A percentile compares a stretch with the other conserved stretches of the same genome.
These are phyloP conservation scores for Chrysopogon serrulatus DNA, from an alignment of 176 grass and related monocot species.

Conservation along the genomic window DNA sequence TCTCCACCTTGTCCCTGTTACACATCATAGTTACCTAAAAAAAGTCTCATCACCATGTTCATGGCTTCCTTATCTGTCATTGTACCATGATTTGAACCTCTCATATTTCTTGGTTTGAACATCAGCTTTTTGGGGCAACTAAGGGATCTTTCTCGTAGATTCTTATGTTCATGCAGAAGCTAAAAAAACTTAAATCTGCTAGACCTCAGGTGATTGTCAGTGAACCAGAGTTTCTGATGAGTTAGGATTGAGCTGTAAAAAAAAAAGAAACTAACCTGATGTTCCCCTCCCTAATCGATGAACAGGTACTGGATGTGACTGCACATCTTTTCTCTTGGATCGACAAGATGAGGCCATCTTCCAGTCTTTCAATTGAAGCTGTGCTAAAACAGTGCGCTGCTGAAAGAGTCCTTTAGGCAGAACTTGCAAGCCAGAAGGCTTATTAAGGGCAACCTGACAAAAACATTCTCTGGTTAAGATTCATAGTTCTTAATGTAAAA, in stretches of 20 bases:
- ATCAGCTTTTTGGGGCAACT: neutral
- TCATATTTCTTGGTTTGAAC: neutral
- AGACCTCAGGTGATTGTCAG: conserved; percentile 5
- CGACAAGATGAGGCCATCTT: conserved; percentile 27
- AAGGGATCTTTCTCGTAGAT: neutral
- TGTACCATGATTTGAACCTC: neutral
- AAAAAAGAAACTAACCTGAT: conserved; percentile 62
- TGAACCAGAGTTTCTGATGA: neutral
- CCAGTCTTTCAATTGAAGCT: conserved; percentile 82
- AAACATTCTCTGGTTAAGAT: neutral
- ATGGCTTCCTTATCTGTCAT: neutral
- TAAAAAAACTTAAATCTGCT: neutral
- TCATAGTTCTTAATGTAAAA: neutral
- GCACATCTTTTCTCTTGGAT: conserved; percentile 26
- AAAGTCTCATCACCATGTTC: neutral
- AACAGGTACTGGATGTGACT: conserved; percentile 78
- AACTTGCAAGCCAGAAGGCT: conserved; percentile 98
- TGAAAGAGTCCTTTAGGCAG: conserved; percentile 92
- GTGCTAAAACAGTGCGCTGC: conserved; percentile 78
- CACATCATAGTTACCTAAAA: neutral
- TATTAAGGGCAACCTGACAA: conserved; percentile 73
- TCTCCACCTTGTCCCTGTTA: neutral
- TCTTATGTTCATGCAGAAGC: neutral
- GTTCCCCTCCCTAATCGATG: conserved; percentile 92
- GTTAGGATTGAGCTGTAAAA: conserved; percentile 2